Evolutionary conservation across 2,329 filamentous ascomycete genomes (phyloP).

Genomic region (Lasiodiplodia sp.): DNA sequence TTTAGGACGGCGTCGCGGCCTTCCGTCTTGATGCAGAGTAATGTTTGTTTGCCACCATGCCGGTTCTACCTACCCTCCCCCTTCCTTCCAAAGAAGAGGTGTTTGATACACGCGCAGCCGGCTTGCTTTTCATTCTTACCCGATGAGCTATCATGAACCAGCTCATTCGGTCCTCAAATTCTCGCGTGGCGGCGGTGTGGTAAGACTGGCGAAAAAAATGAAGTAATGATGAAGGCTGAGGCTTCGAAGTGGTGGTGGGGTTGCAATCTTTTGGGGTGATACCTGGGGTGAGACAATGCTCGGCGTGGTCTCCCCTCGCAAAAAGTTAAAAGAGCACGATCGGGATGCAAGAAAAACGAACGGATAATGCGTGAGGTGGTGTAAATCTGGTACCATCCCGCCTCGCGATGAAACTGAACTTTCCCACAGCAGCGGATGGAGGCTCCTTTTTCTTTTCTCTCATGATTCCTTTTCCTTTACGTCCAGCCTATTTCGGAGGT

Average conservation of each 20-base stretch:
- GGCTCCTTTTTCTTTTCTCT: background rate
- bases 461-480: background rate
- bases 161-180: background rate
- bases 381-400: background rate
- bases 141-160: background rate
- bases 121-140: background rate
- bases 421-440: background rate
- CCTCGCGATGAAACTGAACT: background rate
- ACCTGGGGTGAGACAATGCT: background rate
- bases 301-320: background rate
- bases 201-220: background rate
- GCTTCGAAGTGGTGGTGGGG: background rate
- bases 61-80: background rate
- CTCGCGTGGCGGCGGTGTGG: background rate
- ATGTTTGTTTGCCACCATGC: background rate
- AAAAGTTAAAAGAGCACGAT: background rate
- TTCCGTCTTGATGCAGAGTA: background rate
- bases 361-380: background rate
- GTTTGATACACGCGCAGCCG: background rate
- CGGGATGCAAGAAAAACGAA: background rate
- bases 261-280: background rate
- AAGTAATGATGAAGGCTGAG: background rate
- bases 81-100: background rate
- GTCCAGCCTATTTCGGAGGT: background rate
- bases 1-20: background rate